Percentiles rank a stretch among this genome's conserved stretches.
These are phyloP conservation scores for Sophora flavescens DNA, from an alignment of 306 rosid species.

Conservation along the genomic window DNA sequence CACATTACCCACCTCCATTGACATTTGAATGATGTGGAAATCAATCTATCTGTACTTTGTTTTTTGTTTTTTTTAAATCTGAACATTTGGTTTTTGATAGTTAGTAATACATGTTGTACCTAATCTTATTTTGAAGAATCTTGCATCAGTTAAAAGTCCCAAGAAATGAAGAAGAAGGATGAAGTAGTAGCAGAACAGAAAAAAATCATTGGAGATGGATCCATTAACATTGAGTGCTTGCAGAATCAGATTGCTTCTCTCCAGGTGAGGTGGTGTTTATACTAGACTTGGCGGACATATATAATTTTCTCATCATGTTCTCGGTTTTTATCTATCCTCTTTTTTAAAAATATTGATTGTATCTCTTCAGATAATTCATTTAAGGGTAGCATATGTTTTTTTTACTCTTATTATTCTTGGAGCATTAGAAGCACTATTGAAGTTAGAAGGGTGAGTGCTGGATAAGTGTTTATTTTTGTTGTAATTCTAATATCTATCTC, in stretches of 20 bases:
- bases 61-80: no score
- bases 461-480: no score
- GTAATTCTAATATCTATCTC: no score
- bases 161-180: slow-evolving; percentile 70
- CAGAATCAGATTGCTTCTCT: slow-evolving; percentile 74
- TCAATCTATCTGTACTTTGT: no score
- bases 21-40: no score
- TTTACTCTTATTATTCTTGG: not conserved
- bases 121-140: slow-evolving; percentile 63
- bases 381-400: not conserved
- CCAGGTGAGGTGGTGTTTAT: slow-evolving; percentile 69
- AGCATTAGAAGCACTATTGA: slow-evolving; percentile 19
- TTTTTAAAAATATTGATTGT: slow-evolving; percentile 4
- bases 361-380: not conserved
- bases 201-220: slow-evolving; percentile 58
- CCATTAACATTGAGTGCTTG: slow-evolving; percentile 59
- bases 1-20: no score
- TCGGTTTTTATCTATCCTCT: not conserved
- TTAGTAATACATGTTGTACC: not conserved
- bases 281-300: not conserved
- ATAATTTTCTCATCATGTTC: slow-evolving; percentile 6
- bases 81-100: slow-evolving; percentile 22
- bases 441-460: no score
- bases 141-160: slow-evolving; percentile 58
- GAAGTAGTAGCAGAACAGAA: slow-evolving; percentile 66